phyloP scores from a whole-genome alignment of 1,284 basidiomycete genomes.

The Puccinia horiana region DNA sequence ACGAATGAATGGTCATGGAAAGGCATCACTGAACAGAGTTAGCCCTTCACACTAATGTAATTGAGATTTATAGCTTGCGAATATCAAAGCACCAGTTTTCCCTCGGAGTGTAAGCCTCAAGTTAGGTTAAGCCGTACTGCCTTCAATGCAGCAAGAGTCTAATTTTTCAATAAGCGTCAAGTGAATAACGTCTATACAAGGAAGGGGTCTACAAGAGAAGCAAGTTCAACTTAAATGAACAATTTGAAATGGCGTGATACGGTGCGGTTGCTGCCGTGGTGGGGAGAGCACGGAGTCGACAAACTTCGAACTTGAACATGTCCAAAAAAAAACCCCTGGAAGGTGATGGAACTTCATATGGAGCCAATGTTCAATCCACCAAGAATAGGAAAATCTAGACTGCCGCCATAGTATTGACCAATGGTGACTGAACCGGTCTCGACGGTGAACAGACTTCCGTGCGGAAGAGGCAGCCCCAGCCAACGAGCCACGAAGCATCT shows the following conservation, averaged over 20 bases:
- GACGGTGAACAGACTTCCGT: slow-evolving; percentile 54
- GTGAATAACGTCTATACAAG: no score
- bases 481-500: slow-evolving; percentile 54
- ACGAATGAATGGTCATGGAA: no score
- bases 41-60: no score
- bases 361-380: slow-evolving; percentile 44
- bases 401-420: slow-evolving; percentile 36
- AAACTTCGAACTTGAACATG: neutral
- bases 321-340: neutral
- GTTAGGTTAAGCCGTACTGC: no score
- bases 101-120: no score
- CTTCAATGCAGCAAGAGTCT: no score
- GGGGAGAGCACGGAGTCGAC: neutral
- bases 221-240: neutral
- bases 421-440: slow-evolving; percentile 52
- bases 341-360: neutral
- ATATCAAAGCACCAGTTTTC: no score
- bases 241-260: neutral
- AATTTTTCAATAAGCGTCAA: no score
- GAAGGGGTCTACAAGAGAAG: no score
- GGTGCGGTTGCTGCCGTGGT: neutral
- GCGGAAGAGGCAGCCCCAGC: slow-evolving; percentile 52
- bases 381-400: slow-evolving; percentile 19
- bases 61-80: no score
- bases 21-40: no score